Conservation (phyloP, 345 rosid genomes). For the Eucalyptus sp. region DNA sequence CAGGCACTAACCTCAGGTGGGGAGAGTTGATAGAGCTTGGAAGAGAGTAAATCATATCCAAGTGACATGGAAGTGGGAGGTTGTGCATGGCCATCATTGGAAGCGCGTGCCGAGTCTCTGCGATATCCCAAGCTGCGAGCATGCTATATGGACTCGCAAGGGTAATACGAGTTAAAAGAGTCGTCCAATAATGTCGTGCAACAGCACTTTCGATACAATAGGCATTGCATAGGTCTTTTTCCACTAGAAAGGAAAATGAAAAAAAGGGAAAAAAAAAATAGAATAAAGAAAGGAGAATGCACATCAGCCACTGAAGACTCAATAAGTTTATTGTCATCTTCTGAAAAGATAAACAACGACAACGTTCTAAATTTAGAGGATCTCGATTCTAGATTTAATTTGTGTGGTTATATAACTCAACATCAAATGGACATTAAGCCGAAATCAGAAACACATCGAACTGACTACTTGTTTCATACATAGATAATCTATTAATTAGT, state of each 20-base stretch:
- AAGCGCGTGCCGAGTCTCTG: constrained; percentile 6
- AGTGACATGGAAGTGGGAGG: constrained; percentile 3
- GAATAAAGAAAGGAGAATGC: background rate
- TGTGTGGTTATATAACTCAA: background rate
- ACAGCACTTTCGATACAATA: background rate
- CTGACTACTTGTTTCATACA: background rate
- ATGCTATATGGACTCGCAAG: background rate
- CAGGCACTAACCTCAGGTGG: constrained; percentile 20
- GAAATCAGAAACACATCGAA: background rate
- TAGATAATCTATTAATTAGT: background rate
- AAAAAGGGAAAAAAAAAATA: background rate
- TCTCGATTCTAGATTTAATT: background rate
- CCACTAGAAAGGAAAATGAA: background rate
- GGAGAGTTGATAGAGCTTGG: constrained; percentile 22
- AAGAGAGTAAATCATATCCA: constrained; percentile 6
- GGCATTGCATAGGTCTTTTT: background rate
- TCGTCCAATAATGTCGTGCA: background rate
- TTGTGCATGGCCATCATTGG: constrained; percentile 1
- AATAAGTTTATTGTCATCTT: background rate
- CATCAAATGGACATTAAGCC: background rate
- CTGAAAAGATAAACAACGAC: background rate
- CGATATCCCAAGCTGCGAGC: background rate
- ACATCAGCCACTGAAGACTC: background rate
- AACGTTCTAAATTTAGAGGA: background rate
- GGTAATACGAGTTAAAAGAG: background rate